These are phyloP conservation scores for Simplicillium aogashimaense DNA, from an alignment of 2,329 filamentous ascomycete species.

Conservation along the genomic window DNA sequence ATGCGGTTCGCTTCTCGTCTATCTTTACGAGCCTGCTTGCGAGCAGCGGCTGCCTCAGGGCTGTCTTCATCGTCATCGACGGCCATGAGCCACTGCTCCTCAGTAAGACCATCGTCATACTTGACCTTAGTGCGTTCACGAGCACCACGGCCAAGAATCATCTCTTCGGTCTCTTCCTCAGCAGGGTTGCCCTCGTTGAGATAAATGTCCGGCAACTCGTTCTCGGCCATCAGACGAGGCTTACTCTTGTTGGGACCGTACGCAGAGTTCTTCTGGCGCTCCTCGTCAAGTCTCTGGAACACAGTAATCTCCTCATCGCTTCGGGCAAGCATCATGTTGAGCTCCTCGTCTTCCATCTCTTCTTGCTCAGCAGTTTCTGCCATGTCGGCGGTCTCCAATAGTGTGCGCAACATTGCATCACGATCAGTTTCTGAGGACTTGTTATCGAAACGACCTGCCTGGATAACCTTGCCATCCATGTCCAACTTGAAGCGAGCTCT, in stretches of 20 bases:
- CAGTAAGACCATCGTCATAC: slow-evolving; percentile 94
- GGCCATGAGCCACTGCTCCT: slow-evolving; percentile 98
- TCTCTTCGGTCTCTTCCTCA: slow-evolving; percentile 68
- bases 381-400: slow-evolving; percentile 75
- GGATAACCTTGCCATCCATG: slow-evolving; percentile 99
- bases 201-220: slow-evolving; percentile 90
- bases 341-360: slow-evolving; percentile 96
- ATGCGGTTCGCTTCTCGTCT: slow-evolving; percentile 69
- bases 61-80: slow-evolving; percentile 94
- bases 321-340: slow-evolving; percentile 89
- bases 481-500: slow-evolving; percentile 96
- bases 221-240: slow-evolving; percentile 76
- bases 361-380: slow-evolving; percentile 67
- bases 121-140: slow-evolving; percentile 89
- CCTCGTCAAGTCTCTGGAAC: slow-evolving; percentile 78
- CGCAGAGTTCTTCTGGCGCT: slow-evolving; percentile 51
- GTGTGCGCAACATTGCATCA: slow-evolving; percentile 89
- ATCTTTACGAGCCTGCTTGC: slow-evolving; percentile 78
- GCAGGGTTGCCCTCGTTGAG: slow-evolving; percentile 76
- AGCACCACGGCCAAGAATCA: slow-evolving; percentile 73
- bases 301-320: slow-evolving; percentile 66
- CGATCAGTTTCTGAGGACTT: slow-evolving; percentile 98
- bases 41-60: slow-evolving; percentile 83
- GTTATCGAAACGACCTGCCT: slow-evolving; percentile 98
- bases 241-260: slow-evolving; percentile 66